A percentile compares a stretch with the other conserved stretches of the same genome.
Conservation (phyloP, 371 early-diverging fungal genomes). For the Nematocida displodere region DNA sequence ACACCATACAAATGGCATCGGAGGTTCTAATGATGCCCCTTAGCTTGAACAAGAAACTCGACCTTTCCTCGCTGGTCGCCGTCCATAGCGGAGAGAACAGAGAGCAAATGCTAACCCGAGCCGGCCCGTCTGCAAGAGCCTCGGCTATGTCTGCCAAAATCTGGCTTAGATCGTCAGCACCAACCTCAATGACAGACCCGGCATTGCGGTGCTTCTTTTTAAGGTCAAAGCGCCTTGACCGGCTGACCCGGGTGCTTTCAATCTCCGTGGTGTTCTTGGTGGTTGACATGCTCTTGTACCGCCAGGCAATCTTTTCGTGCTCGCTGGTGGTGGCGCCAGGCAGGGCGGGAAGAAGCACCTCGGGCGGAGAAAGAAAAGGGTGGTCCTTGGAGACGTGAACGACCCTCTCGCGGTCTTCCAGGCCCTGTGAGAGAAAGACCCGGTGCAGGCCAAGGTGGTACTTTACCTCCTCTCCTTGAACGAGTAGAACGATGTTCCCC, state of each 20-base stretch:
- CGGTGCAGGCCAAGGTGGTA: conserved; percentile 42
- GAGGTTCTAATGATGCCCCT: background rate
- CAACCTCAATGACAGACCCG: background rate
- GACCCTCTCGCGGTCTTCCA: conserved; percentile 17
- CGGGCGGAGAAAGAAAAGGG: conserved; percentile 1
- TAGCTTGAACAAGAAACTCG: conserved; percentile 2
- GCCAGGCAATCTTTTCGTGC: conserved; percentile 26
- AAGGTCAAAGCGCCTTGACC: conserved; percentile 5
- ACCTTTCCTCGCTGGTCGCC: background rate
- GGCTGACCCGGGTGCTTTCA: background rate
- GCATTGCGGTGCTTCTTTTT: background rate
- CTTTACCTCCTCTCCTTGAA: conserved; percentile 12
- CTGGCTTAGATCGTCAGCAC: background rate
- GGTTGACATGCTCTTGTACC: conserved; percentile 29
- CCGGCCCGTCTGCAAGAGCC: background rate
- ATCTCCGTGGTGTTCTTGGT: background rate
- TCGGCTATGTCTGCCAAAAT: background rate
- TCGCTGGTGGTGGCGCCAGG: background rate
- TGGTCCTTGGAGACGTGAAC: conserved; percentile 26
- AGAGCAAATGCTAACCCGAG: conserved; percentile 4
- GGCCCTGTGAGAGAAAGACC: conserved; percentile 33
- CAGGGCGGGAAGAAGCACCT: background rate
- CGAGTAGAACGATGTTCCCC: conserved; percentile 26
- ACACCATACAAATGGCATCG: conserved; percentile 9
- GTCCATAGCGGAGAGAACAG: conserved; percentile 37